Evolutionary conservation across 805 yeast species (phyloP).

Genomic region (Isabelozyma rhagii): DNA sequence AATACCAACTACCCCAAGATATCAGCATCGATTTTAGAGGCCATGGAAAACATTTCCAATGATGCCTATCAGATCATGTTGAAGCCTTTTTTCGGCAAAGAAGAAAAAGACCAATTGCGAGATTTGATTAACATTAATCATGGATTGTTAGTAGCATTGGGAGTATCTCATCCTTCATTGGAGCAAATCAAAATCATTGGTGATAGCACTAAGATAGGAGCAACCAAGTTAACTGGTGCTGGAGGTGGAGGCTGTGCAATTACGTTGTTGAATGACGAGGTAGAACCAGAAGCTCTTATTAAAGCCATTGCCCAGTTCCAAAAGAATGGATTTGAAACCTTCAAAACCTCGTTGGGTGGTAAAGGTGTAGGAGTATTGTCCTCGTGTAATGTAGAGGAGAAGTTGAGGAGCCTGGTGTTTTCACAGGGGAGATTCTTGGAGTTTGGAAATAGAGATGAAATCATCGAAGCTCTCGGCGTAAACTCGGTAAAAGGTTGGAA

Average conservation of each 20-base stretch:
- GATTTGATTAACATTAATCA: slow-evolving; percentile 80
- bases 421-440: slow-evolving; percentile 32
- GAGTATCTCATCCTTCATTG: slow-evolving; percentile 90
- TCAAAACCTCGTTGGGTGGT: slow-evolving; percentile 82
- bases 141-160: slow-evolving; percentile 78
- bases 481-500: slow-evolving; percentile 47
- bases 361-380: slow-evolving; percentile 69
- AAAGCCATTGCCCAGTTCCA: slow-evolving; percentile 35
- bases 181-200: slow-evolving; percentile 70
- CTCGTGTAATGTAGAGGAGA: slow-evolving; percentile 7
- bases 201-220: slow-evolving; percentile 66
- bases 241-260: slow-evolving; percentile 99
- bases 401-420: slow-evolving; percentile 14
- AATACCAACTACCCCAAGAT: slow-evolving; percentile 53
- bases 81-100: slow-evolving; percentile 46
- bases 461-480: slow-evolving; percentile 48
- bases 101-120: slow-evolving; percentile 37
- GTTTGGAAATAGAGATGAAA: slow-evolving; percentile 41
- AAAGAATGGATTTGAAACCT: slow-evolving; percentile 63
- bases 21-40: slow-evolving; percentile 57
- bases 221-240: slow-evolving; percentile 95
- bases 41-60: slow-evolving; percentile 71
- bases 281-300: slow-evolving; percentile 29
- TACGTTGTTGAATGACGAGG: slow-evolving; percentile 61
- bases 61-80: slow-evolving; percentile 69